Evolutionary conservation across 148 eudicot genomes (phyloP), one percentile per base, ranked within the genome.

Genomic region (Amaranthus hypochondriacus): DNA sequence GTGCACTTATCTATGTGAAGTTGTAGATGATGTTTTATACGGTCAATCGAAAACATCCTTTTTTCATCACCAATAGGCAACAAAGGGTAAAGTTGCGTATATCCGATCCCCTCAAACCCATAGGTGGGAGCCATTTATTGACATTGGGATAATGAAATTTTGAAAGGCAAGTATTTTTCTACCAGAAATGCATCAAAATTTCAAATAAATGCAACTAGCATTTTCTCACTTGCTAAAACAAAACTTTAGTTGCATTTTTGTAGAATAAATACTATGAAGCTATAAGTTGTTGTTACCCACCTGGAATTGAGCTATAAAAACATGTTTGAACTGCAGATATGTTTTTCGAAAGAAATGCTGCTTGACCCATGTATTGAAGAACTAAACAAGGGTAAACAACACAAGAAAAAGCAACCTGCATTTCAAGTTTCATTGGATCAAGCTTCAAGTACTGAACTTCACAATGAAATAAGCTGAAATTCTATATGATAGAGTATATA

Each of bases 291-390:
- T 11, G 46, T 5, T 0, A 49, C 65, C 66, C 62, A 85, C 88
- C 86, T 71, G 88, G 86, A 60, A 85, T 76, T 43, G 86, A 81
- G 15, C 79, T 65, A 73, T 83, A 85, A 58, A 85, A 83, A 78
- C 78, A 62, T 18, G 74, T 43, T 15, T 77, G 13, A 70, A 65
- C 59, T 2, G 75, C 77, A 52, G 80, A 54, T 49, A 75, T 68
- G 56, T 85, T 80, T 62, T 78, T 74, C 0, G 88, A 85, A 64
- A 85, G 84, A 51, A 77, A 85, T 75, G 88, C 88, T 52, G 86
- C 84, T 58, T 85, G 86, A 48, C 86, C 88, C 84, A 85, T 81
- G 81, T 81, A 85, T 64, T 83, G 86, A 81, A 85, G 88, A 66
- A 85, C 86, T 65, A 85, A 66, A 71, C 88, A 85, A 42, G 88